phyloP scores from a whole-genome alignment of 768 basidiomycete genomes.

The Mycena filopes region DNA sequence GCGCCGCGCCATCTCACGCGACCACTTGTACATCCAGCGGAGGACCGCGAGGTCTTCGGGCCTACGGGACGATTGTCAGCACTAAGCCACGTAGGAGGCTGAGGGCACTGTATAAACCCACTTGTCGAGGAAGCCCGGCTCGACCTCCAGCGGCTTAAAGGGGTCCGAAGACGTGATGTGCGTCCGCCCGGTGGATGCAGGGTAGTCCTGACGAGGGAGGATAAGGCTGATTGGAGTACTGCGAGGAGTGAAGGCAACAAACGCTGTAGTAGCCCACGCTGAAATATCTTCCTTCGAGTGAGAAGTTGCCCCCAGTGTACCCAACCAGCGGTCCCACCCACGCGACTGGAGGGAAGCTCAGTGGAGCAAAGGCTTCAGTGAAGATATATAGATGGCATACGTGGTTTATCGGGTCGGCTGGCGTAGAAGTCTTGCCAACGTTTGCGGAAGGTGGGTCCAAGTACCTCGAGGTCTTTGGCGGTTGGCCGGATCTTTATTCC shows the following conservation, averaged over 20 bases:
- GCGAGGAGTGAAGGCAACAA: slow-evolving; percentile 16
- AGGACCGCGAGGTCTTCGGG: slow-evolving; percentile 42
- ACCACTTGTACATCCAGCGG: slow-evolving; percentile 50
- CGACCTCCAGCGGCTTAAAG: slow-evolving; percentile 43
- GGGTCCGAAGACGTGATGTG: slow-evolving; percentile 51
- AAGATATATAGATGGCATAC: no score
- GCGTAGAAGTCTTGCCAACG: slow-evolving; percentile 64
- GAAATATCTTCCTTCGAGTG: slow-evolving; percentile 37
- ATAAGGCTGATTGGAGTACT: background rate
- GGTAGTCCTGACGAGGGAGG: slow-evolving; percentile 43
- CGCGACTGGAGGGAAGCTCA: slow-evolving; percentile 37
- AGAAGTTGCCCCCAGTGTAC: slow-evolving; percentile 40
- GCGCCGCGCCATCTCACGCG: slow-evolving; percentile 52
- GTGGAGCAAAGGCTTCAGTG: no score
- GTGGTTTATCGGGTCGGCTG: slow-evolving; percentile 61
- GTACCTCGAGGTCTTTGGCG: slow-evolving; percentile 56
- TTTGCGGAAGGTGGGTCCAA: slow-evolving; percentile 59
- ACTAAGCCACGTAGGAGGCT: no score
- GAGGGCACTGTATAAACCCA: no score
- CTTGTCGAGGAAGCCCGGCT: slow-evolving; percentile 49
- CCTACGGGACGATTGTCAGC: slow-evolving; percentile 11
- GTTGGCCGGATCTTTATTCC: slow-evolving; percentile 68
- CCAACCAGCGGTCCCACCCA: slow-evolving; percentile 50
- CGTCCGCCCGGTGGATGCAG: slow-evolving; percentile 46
- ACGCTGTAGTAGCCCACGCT: slow-evolving; percentile 46